Evolutionary conservation across 2,329 filamentous ascomycete species (phyloP).

Genomic region (Neurospora sp.): DNA sequence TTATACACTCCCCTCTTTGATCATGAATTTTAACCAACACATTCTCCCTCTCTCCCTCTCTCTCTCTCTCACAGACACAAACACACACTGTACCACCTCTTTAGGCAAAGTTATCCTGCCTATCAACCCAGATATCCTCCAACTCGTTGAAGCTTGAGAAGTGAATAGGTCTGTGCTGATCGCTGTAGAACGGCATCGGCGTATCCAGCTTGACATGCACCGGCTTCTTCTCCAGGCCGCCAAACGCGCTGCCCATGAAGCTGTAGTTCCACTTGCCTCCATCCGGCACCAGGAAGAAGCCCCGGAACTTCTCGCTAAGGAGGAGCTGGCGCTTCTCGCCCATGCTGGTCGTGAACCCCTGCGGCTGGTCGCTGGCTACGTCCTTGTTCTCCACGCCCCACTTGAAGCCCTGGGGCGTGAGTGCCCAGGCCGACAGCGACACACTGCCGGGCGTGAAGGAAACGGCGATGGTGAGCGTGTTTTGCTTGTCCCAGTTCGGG

Average conservation of each 20-base stretch:
- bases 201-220: constrained; percentile 92
- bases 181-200: constrained; percentile 81
- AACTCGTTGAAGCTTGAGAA: constrained; percentile 97
- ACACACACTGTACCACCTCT: neutral
- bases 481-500: constrained; percentile 68
- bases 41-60: neutral
- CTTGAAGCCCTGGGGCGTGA: constrained; percentile 87
- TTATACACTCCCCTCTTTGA: neutral
- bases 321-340: constrained; percentile 93
- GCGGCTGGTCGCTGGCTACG: constrained; percentile 80
- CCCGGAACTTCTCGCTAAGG: constrained; percentile 84
- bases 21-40: neutral
- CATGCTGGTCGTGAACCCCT: constrained; percentile 85
- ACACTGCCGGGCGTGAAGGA: constrained; percentile 96
- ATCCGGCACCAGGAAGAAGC: constrained; percentile 93
- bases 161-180: constrained; percentile 83
- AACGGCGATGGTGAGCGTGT: constrained; percentile 89
- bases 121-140: constrained; percentile 93
- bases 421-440: constrained; percentile 84
- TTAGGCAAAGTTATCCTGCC: constrained; percentile 87
- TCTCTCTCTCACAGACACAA: neutral
- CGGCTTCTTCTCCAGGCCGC: constrained; percentile 79
- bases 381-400: constrained; percentile 98
- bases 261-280: constrained; percentile 92
- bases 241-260: constrained; percentile 89